Evolutionary conservation across 2,329 filamentous ascomycete genomes (phyloP), one percentile per base, ranked within the genome.

Genomic region (Sclerotinia sclerotiorum): DNA sequence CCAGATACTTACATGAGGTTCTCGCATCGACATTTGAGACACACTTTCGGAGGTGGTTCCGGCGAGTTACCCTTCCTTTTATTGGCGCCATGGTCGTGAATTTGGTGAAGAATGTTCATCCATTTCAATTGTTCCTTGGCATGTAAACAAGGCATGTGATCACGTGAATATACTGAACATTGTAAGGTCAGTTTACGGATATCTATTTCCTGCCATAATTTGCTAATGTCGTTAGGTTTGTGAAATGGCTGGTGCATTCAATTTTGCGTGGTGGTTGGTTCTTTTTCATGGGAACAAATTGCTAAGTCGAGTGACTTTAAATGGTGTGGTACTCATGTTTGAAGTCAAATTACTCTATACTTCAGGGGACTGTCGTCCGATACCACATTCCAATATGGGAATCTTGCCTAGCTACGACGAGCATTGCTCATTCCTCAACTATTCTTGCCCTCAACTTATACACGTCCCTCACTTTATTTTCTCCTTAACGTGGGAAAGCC

Each of bases 351-450:
- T 49, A 35, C 24, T 6, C 29, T 10, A 49, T 2, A 24, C 7
- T 24, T 49, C 13, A 35, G 49, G 58, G 27, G 29, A 35, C 21
- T 39, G 29, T 51, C 32, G 3, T 27, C 44, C 35, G 39, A 65
- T 42, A 51, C 49, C 44, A 61, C 65, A 67, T 67, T 67, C 65
- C 55, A 49, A 49, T 32, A 67, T 52, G 32, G 19, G 55, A 44
- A 61, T 61, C 32, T 51, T 61, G 13, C n/a, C 46, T n/a, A 44
- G 48, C 49, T 24, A 54, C 35, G 29, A 39, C 8, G 5, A 39
- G 32, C 10, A 2, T 21, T 19, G 15, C 55, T 24, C 65, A 67
- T 67, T 67, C 65, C 65, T 67, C 35, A 24, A 61, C 19, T 39
- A 39, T 51, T 27, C 46, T 55, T 27, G 62, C 13, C 49, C 19